A percentile compares a stretch with the other conserved stretches of the same genome.
Conservation (phyloP, 1,284 basidiomycete genomes). For the Ustilago crameri region DNA sequence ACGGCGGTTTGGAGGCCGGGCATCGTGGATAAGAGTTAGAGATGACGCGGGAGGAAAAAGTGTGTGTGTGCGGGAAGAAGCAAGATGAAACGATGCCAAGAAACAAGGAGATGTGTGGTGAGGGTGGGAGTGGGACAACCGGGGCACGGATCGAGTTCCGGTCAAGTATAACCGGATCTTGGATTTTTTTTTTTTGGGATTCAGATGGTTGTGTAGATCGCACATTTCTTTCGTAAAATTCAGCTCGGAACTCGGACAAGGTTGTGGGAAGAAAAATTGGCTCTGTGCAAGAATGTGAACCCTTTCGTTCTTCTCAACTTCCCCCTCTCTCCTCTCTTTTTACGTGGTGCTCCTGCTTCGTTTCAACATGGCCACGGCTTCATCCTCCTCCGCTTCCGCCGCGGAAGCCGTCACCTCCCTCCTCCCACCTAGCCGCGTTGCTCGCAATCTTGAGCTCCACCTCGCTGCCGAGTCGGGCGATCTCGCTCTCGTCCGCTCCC, state of each 20-base stretch:
- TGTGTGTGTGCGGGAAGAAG: too few species aligned
- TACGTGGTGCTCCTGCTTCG: too few species aligned
- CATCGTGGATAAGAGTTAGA: conserved; percentile 8
- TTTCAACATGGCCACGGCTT: conserved; percentile 3
- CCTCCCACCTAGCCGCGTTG: conserved; percentile 39
- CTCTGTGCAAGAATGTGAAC: too few species aligned
- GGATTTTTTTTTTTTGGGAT: too few species aligned
- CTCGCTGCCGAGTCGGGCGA: conserved; percentile 53
- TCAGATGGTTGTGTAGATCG: too few species aligned
- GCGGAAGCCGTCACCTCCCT: conserved; percentile 23
- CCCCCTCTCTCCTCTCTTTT: neutral
- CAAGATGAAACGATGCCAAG: neutral
- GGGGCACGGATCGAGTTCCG: too few species aligned
- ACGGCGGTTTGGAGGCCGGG: conserved; percentile 23
- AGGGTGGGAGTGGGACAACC: too few species aligned
- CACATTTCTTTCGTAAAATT: too few species aligned
- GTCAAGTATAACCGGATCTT: neutral
- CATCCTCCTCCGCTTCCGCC: conserved; percentile 9
- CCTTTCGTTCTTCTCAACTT: neutral
- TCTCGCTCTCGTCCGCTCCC: conserved; percentile 25
- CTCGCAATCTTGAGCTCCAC: conserved; percentile 52
- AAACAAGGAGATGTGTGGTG: too few species aligned
- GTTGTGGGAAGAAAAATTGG: too few species aligned
- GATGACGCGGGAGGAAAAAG: too few species aligned
- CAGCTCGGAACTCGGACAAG: too few species aligned